Conservation (phyloP, 2,329 filamentous ascomycete species). For the Daldinia sp. region DNA sequence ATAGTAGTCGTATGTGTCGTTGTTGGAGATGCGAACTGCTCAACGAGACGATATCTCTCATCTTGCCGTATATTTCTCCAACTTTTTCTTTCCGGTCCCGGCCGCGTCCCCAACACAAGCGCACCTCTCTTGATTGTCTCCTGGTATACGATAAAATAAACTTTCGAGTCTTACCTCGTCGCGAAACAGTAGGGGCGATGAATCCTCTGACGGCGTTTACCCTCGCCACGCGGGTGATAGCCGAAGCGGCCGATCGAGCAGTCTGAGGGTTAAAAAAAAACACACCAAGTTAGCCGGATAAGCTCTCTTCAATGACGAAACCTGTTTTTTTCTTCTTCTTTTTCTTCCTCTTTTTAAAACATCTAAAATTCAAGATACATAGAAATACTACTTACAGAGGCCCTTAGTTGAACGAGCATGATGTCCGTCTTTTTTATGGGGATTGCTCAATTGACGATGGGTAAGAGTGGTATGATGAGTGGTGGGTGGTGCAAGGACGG, state of each 20-base stretch:
- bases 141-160: slow-evolving; percentile 38
- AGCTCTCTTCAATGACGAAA: neutral
- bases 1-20: neutral
- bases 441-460: slow-evolving; percentile 56
- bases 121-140: slow-evolving; percentile 14
- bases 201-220: slow-evolving; percentile 61
- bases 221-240: slow-evolving; percentile 59
- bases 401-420: slow-evolving; percentile 66
- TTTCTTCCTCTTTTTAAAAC: no score
- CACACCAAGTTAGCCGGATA: slow-evolving; percentile 19
- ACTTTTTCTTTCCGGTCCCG: neutral
- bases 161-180: slow-evolving; percentile 62
- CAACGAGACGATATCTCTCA: neutral
- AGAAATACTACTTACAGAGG: slow-evolving; percentile 57
- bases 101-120: neutral
- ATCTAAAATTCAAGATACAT: neutral
- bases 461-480: slow-evolving; percentile 42
- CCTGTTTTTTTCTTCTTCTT: no score
- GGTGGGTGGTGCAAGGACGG: slow-evolving; percentile 27
- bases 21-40: neutral
- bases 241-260: slow-evolving; percentile 59
- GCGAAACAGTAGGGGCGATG: slow-evolving; percentile 67
- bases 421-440: slow-evolving; percentile 53
- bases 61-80: slow-evolving; percentile 1
- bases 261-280: slow-evolving; percentile 49